Base-by-base conservation (phyloP, 805 yeast genomes). In the Hanseniaspora lindneri region DNA sequence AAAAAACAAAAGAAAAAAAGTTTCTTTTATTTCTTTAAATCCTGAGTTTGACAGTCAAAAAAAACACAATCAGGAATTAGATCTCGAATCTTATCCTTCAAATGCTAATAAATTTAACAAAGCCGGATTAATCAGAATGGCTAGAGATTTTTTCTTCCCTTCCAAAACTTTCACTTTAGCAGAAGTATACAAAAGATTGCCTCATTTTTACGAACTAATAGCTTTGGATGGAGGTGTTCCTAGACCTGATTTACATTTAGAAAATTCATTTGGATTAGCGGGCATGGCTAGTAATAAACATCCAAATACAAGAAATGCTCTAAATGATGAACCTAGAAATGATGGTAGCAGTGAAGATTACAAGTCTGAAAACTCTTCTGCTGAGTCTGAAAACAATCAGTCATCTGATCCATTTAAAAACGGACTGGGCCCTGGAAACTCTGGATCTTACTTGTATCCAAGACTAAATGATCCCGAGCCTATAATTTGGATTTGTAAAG, bases 401-500 rank as follows among this genome's bases (percentile, higher is more conserved):
- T 39, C 39, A 41, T 33, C 47, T 13, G 55, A 48, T 29, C 53
- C 68, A 39, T 70, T 68, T 52, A 39, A 44, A 13, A 14, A 44
- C 25, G 39, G 32, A 16, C 32, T 44, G 19, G 57, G 69, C 29
- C 61, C 62, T 51, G 58, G 61, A 44, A 70, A 73, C 19, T 13
- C 7, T 16, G 30, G 40, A 20, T 36, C 39, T 5, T 80, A 76
- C 56, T 67, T 70, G 32, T 74, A 77, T 56, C 84, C 85, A 21
- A 73, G 74, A 35, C 72, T 77, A 33, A 63, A 59, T n/a, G 79
- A 70, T 28, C 71, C 65, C 7, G 76, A 67, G 52, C 84, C 86
- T 27, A 72, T 73, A 50, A 67, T 81, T 43, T 83, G 94, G 94
- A 67, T 82, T 53, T 77, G 82, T 37, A 73, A 67, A 54, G 94